Conservation (phyloP, 257 asterid genomes). For the Solanum dulcamara region DNA sequence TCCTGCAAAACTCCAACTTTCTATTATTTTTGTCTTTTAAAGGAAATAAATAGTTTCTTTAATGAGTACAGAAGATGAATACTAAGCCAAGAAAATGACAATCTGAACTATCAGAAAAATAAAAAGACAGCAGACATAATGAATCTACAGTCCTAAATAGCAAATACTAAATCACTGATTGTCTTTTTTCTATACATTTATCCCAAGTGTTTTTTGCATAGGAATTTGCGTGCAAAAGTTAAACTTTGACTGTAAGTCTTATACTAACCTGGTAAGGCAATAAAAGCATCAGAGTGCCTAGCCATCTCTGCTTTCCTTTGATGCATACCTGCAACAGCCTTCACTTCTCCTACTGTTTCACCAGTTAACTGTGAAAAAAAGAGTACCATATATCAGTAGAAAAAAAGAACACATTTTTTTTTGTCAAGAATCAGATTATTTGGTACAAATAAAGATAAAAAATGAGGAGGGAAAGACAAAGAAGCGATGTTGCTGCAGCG, state of each 20-base stretch:
- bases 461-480: not conserved
- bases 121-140: not conserved
- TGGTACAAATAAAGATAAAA: not conserved
- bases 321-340: conserved; percentile 96
- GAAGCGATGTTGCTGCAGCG: conserved; percentile 31
- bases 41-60: not conserved
- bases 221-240: conserved; percentile 1
- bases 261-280: conserved; percentile 93
- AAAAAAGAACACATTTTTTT: not conserved
- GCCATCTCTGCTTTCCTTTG: conserved; percentile 99
- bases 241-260: not conserved
- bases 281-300: conserved; percentile 95
- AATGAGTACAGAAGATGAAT: not conserved
- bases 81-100: not conserved
- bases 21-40: not conserved
- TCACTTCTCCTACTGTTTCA: conserved; percentile 96
- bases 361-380: conserved; percentile 74
- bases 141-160: not conserved
- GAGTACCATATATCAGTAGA: conserved; percentile 6
- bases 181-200: not conserved
- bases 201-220: not conserved
- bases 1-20: not conserved
- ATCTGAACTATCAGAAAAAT: not conserved
- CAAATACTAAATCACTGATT: not conserved
- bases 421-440: not conserved